These are phyloP conservation scores for Melanopsichium pennsylvanicum DNA, from an alignment of 1,284 basidiomycete species.

Conservation along the genomic window DNA sequence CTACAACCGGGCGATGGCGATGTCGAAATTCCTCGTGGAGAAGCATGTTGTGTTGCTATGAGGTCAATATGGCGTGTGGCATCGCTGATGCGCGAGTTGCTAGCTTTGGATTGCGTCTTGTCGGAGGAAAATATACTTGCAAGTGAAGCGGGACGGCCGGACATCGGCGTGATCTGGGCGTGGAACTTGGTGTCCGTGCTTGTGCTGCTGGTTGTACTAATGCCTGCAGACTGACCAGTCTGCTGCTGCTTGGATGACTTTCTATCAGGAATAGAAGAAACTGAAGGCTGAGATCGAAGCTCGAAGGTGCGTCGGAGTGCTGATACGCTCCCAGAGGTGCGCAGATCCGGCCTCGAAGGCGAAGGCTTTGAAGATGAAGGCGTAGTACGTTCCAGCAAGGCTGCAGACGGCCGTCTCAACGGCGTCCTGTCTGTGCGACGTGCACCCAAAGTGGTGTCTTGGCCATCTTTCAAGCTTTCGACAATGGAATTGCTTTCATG, in stretches of 20 bases:
- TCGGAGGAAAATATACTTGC: conserved; percentile 47
- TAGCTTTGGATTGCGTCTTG: neutral
- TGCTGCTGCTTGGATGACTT: conserved; percentile 32
- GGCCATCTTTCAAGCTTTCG: conserved; percentile 8
- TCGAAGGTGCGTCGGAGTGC: conserved; percentile 28
- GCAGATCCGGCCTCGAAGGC: conserved; percentile 7
- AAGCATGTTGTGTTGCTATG: neutral
- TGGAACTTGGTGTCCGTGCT: conserved; percentile 45
- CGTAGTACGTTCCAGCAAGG: conserved; percentile 3
- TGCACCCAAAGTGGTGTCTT: conserved; percentile 14
- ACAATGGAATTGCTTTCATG: conserved; percentile 7
- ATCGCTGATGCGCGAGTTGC: conserved; percentile 8
- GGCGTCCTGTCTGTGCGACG: conserved; percentile 8
- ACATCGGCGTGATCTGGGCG: conserved; percentile 42
- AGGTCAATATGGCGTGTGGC: neutral
- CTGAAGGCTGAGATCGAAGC: conserved; percentile 35
- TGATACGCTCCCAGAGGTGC: conserved; percentile 21
- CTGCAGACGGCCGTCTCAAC: conserved; percentile 7
- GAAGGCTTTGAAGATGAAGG: conserved; percentile 17
- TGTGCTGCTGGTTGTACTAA: conserved; percentile 22
- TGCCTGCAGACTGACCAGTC: conserved; percentile 3
- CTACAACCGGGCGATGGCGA: conserved; percentile 5
- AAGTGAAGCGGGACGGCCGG: conserved; percentile 45
- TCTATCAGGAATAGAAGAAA: conserved; percentile 36
- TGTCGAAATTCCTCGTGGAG: conserved; percentile 13